Conservation (phyloP, 2,329 filamentous ascomycete species). For the Clonostachys sp. region DNA sequence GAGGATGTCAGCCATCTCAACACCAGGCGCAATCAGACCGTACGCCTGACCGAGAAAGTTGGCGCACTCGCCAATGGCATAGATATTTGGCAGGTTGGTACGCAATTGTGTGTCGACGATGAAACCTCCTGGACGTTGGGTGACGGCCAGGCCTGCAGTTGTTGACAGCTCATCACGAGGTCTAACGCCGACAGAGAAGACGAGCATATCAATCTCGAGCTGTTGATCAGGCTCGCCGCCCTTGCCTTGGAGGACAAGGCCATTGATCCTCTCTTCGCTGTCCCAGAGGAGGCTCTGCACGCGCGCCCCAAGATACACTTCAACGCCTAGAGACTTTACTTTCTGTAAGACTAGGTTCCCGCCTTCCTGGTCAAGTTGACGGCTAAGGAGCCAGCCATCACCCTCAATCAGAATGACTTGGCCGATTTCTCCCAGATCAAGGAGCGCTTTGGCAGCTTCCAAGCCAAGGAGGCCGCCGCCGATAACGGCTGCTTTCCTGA, state of each 20-base stretch:
- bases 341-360: constrained; percentile 79
- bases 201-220: constrained; percentile 75
- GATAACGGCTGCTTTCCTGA: constrained; percentile 67
- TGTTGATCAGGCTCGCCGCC: constrained; percentile 58
- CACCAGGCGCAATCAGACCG: constrained; percentile 81
- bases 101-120: constrained; percentile 62
- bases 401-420: constrained; percentile 77
- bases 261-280: constrained; percentile 62
- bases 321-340: constrained; percentile 71
- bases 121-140: constrained; percentile 62
- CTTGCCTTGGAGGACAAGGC: constrained; percentile 63
- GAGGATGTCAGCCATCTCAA: constrained; percentile 90
- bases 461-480: constrained; percentile 82
- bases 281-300: constrained; percentile 70
- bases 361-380: constrained; percentile 79
- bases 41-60: constrained; percentile 86
- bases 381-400: constrained; percentile 75
- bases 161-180: constrained; percentile 74
- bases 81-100: constrained; percentile 70
- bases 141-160: constrained; percentile 65
- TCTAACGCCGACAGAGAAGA: constrained; percentile 85
- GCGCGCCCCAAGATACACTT: constrained; percentile 72
- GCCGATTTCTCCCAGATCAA: constrained; percentile 71
- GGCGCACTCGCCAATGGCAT: constrained; percentile 87
- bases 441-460: constrained; percentile 89